These are phyloP conservation scores for Magnusiomyces suaveolens DNA, from an alignment of 1,139 yeast species.

Conservation along the genomic window DNA sequence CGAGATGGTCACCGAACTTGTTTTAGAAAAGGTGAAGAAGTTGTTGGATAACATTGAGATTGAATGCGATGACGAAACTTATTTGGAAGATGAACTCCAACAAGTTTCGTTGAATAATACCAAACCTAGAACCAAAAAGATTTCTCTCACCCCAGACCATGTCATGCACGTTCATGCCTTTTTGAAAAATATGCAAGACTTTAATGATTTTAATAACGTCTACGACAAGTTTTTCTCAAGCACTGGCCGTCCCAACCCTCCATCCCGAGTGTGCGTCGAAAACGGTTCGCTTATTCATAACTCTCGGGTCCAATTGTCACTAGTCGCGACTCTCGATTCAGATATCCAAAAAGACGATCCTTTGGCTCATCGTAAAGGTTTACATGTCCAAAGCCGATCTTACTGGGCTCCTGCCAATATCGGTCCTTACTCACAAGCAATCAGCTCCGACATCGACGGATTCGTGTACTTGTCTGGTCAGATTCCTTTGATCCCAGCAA, in stretches of 20 bases:
- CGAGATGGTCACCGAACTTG: conserved; percentile 1
- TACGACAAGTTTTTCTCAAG: conserved; percentile 48
- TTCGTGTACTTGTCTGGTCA: conserved; percentile 79
- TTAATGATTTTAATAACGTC: conserved; percentile 48
- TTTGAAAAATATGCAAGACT: conserved; percentile 54
- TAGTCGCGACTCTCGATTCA: conserved; percentile 12
- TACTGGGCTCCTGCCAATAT: conserved; percentile 98
- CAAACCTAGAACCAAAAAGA: background rate
- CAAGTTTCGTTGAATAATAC: background rate
- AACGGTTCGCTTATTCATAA: conserved; percentile 38
- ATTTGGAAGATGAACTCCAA: background rate
- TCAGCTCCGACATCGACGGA: conserved; percentile 36
- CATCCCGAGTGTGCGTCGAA: conserved; percentile 78
- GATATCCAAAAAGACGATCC: background rate
- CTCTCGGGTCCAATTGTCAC: conserved; percentile 36
- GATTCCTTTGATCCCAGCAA: conserved; percentile 69
- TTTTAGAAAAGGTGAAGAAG: background rate
- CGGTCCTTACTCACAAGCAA: conserved; percentile 92
- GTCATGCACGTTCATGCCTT: conserved; percentile 31
- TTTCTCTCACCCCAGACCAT: background rate
- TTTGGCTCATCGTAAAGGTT: conserved; percentile 37
- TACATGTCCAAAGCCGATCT: conserved; percentile 84
- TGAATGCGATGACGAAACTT: background rate
- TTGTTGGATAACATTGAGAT: background rate
- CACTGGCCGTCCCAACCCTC: conserved; percentile 48